Conservation (phyloP, 1,284 basidiomycete species). For the Marasmius fiardii region DNA sequence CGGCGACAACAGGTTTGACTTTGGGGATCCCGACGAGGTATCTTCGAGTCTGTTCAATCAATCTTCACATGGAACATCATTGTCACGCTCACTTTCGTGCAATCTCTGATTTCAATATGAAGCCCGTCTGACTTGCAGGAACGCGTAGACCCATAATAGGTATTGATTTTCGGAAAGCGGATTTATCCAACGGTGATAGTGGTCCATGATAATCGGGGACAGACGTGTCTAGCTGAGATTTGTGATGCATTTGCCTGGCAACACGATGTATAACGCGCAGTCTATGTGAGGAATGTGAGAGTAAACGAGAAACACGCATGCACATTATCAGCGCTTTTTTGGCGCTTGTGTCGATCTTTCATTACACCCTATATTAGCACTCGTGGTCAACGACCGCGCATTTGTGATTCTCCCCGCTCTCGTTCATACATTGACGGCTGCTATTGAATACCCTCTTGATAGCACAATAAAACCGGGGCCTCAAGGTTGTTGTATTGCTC, state of each 20-base stretch:
- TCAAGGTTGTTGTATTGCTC: too few relatives aligned
- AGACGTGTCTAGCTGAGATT: conserved; percentile 44
- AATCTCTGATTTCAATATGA: conserved; percentile 50
- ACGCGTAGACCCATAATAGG: conserved; percentile 67
- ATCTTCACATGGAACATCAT: background rate
- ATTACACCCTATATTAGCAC: too few relatives aligned
- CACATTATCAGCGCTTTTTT: too few relatives aligned
- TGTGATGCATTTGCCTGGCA: conserved; percentile 26
- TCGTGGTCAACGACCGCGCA: too few relatives aligned
- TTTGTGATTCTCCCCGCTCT: too few relatives aligned
- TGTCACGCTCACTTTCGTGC: conserved; percentile 60
- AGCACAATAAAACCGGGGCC: too few relatives aligned
- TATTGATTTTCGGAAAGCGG: conserved; percentile 60
- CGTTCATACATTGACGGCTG: too few relatives aligned
- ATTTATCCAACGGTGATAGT: conserved; percentile 48
- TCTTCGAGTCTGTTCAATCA: conserved; percentile 25
- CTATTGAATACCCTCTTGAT: background rate
- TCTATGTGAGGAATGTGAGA: conserved; percentile 3
- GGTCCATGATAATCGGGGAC: conserved; percentile 45
- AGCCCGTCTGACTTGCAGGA: conserved; percentile 52
- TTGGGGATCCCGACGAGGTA: conserved; percentile 64
- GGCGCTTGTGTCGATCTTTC: too few relatives aligned
- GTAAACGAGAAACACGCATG: background rate
- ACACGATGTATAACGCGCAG: background rate
- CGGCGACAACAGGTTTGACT: conserved; percentile 54